Evolutionary conservation across 2,329 filamentous ascomycete genomes (phyloP), one percentile per base, ranked within the genome.

Genomic region (Colletotrichum musae): DNA sequence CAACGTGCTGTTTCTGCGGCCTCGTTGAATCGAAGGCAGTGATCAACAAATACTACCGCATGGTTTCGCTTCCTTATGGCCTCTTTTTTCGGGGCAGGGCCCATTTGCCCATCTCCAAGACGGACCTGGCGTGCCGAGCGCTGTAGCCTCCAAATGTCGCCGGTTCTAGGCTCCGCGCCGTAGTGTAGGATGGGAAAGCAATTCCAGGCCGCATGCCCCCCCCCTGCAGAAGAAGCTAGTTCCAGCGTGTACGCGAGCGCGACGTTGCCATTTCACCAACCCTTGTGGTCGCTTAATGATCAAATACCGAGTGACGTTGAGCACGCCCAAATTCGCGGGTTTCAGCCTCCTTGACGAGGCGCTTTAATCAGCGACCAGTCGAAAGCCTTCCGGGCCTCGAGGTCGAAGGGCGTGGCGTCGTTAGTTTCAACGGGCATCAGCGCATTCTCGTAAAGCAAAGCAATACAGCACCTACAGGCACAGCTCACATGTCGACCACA

Each of bases 251-350:
- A 43, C 41, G 41, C 41, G 41, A 43, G 5, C 13, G 41, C 41
- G 41, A 43, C 41, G 41, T 13, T 43, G 41, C 16, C 41, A 43
- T 43, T 32, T 32, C 7, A 32, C 7, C 28, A 9, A 7, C 28
- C 28, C 9, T 7, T 2, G 9, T 32, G 7, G 6, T 18, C 28
- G 7, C 28, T 32, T 9, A 32, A 9, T 32, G 28, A 32, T 32
- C 28, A 9, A 32, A 32, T 32, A 32, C 28, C 28, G 28, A 32
- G 28, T 32, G 41, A 43, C 16, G 41, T 43, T 32, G 50, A 21
- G 28, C 7, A 9, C 26, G 28, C 48, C n/a, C 36, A 15, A 45
- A 13, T 26, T 47, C 50, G 43, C 58, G 53, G 60, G 63, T 52
- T 24, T 28, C 54, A 41, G 18, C 16, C 45, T n/a, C n/a, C 18